Conservation (phyloP, 2,329 filamentous ascomycete species). For the Claviceps capensis region DNA sequence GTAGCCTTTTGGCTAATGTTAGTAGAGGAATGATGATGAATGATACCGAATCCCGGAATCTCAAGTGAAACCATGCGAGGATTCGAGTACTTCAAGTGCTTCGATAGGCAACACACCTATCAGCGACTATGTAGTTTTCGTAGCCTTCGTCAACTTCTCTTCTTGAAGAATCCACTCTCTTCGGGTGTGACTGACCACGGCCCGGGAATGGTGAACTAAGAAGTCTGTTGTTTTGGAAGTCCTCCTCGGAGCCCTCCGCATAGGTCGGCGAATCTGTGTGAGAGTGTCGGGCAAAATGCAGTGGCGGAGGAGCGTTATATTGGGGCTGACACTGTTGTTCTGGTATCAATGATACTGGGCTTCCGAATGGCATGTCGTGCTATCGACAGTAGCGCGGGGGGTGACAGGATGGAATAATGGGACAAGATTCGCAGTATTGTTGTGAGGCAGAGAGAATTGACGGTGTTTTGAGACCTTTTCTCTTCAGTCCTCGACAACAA, state of each 20-base stretch:
- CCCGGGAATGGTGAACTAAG: slow-evolving; percentile 19
- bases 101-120: slow-evolving; percentile 17
- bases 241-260: slow-evolving; percentile 16
- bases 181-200: slow-evolving; percentile 22
- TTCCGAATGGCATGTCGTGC: slow-evolving; percentile 20
- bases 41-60: background rate
- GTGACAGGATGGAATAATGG: slow-evolving; percentile 6
- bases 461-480: background rate
- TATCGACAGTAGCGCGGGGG: slow-evolving; percentile 16
- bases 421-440: too few relatives aligned
- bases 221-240: slow-evolving; percentile 16
- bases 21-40: background rate
- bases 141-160: slow-evolving; percentile 29
- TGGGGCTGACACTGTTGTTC: slow-evolving; percentile 16
- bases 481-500: background rate
- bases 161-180: slow-evolving; percentile 17
- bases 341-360: slow-evolving; percentile 29
- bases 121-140: slow-evolving; percentile 26
- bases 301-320: slow-evolving; percentile 26
- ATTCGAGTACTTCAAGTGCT: background rate
- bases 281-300: slow-evolving; percentile 30
- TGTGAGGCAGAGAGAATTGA: background rate
- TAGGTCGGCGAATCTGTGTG: slow-evolving; percentile 20
- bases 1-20: slow-evolving; percentile 19
- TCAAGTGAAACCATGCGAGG: background rate